A percentile compares a stretch with the other conserved stretches of the same genome.
Conservation (phyloP, 371 early-diverging fungal genomes). For the Circinella umbellata region DNA sequence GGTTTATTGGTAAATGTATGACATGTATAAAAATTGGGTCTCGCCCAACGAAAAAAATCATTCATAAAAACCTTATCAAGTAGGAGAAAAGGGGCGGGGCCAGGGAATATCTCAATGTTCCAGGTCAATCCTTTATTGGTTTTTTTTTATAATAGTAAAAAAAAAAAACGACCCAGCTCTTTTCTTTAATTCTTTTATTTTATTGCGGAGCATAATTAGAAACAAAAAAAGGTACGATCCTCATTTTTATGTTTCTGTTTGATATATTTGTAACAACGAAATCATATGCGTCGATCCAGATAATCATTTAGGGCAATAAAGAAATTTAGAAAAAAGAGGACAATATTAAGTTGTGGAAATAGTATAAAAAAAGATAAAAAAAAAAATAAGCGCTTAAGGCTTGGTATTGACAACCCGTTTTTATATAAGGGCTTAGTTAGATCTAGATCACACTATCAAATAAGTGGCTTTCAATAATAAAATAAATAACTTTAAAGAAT, state of each 20-base stretch:
- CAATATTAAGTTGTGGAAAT: no score
- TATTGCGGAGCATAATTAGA: no score
- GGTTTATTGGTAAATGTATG: not conserved
- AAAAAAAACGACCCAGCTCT: no score
- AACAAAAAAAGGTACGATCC: slow-evolving; percentile 5
- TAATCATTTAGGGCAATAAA: no score
- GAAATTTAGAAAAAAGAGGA: no score
- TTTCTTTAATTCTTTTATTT: no score
- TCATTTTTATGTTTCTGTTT: not conserved
- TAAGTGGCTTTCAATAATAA: not conserved
- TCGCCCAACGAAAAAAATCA: not conserved
- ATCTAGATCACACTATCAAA: slow-evolving; percentile 5
- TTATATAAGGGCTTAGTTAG: slow-evolving; percentile 3
- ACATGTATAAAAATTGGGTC: not conserved
- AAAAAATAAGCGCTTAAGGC: not conserved
- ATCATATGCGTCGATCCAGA: not conserved
- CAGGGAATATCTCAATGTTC: not conserved
- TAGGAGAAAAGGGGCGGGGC: not conserved
- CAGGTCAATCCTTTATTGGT: slow-evolving; percentile 2
- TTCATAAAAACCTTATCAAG: no score
- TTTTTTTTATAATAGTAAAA: not conserved
- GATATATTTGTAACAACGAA: not conserved
- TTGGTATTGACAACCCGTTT: not conserved
- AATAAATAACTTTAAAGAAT: no score
- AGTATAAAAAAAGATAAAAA: no score